Conservation (phyloP, 805 yeast species). For the Metschnikowia vanudenii region DNA sequence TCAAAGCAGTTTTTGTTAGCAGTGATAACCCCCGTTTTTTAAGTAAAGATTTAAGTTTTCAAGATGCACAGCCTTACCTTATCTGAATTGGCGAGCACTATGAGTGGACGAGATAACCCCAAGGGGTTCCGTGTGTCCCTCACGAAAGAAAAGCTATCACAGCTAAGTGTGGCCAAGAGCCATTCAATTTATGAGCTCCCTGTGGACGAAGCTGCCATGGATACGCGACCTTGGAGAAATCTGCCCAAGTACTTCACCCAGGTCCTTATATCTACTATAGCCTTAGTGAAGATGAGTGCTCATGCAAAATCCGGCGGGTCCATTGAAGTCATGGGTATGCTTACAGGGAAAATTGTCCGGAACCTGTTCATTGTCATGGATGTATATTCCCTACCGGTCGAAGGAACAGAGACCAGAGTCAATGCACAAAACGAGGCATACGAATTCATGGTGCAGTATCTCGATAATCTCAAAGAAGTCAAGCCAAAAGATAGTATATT, state of each 20-base stretch:
- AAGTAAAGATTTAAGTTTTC: neutral
- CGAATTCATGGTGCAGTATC: slow-evolving; percentile 88
- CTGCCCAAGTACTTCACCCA: slow-evolving; percentile 61
- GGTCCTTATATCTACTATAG: slow-evolving; percentile 66
- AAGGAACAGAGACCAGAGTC: slow-evolving; percentile 94
- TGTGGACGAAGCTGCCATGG: slow-evolving; percentile 9
- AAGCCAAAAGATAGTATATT: slow-evolving; percentile 64
- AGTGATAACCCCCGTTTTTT: neutral
- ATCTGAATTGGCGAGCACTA: slow-evolving; percentile 4
- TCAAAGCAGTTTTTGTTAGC: slow-evolving; percentile 3
- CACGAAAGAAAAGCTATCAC: slow-evolving; percentile 8
- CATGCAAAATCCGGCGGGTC: slow-evolving; percentile 85
- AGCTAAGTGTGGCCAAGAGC: slow-evolving; percentile 7
- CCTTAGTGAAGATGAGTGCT: slow-evolving; percentile 68
- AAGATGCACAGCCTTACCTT: neutral
- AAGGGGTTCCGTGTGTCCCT: slow-evolving; percentile 6
- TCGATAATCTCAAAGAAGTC: slow-evolving; percentile 52
- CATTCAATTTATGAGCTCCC: slow-evolving; percentile 14
- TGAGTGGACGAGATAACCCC: slow-evolving; percentile 1
- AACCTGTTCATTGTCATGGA: slow-evolving; percentile 68
- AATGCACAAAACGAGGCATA: slow-evolving; percentile 93
- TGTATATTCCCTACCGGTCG: slow-evolving; percentile 84
- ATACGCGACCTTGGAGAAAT: slow-evolving; percentile 50
- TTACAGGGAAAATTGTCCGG: slow-evolving; percentile 69
- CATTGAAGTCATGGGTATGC: slow-evolving; percentile 93